Evolutionary conservation across 2,329 filamentous ascomycete species (phyloP).

Genomic region (Fusarium sp.): DNA sequence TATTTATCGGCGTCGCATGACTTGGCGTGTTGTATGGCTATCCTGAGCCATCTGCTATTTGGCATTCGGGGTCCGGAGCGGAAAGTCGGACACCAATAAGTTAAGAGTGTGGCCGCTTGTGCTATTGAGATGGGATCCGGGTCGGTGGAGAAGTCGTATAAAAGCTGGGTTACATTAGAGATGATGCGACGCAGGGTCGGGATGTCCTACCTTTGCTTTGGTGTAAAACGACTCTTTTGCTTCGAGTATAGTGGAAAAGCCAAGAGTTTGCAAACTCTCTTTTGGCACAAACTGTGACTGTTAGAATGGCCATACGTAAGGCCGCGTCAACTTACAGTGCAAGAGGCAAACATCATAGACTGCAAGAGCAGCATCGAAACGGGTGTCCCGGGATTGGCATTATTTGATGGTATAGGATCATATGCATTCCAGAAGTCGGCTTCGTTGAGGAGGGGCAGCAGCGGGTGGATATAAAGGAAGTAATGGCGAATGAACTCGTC

Average conservation of each 20-base stretch:
- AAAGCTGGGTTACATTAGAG: conserved; percentile 18
- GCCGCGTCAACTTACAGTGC: conserved; percentile 28
- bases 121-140: conserved; percentile 38
- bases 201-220: conserved; percentile 36
- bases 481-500: conserved; percentile 41
- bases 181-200: rapidly evolving
- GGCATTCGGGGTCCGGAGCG: conserved; percentile 25
- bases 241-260: conserved; percentile 31
- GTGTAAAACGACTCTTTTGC: conserved; percentile 41
- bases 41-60: conserved; percentile 38
- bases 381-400: conserved; percentile 8
- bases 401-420: conserved; percentile 9
- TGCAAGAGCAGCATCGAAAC: conserved; percentile 37
- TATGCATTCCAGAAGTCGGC: conserved; percentile 38
- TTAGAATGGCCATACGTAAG: conserved; percentile 4
- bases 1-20: conserved; percentile 33
- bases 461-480: conserved; percentile 39
- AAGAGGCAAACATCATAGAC: conserved; percentile 42
- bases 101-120: conserved; percentile 33
- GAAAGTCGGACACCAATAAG: conserved; percentile 42
- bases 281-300: conserved; percentile 26
- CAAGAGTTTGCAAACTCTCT: conserved; percentile 29
- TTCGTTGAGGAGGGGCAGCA: conserved; percentile 38
- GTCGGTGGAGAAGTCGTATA: conserved; percentile 40
- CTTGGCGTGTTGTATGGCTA: conserved; percentile 33